Evolutionary conservation across 2,329 filamentous ascomycete species (phyloP).

Genomic region (Ophiostoma sp.): DNA sequence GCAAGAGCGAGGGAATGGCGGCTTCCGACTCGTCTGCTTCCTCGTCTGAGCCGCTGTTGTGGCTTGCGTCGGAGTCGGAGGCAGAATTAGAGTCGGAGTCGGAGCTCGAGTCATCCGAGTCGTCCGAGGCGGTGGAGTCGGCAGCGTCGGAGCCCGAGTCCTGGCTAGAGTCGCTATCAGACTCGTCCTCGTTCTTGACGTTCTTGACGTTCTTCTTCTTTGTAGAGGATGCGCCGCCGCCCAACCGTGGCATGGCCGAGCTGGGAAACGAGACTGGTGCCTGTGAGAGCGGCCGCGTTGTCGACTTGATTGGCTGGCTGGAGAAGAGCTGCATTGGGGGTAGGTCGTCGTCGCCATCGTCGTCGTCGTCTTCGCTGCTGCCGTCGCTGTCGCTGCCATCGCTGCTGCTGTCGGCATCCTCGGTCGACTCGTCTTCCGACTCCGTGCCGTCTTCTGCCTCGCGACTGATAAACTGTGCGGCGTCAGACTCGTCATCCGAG

Average conservation of each 20-base stretch:
- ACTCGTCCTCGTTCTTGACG: neutral
- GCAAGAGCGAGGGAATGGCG: neutral
- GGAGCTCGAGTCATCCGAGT: too few species aligned
- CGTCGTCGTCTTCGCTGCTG: constrained; percentile 1
- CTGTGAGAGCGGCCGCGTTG: neutral
- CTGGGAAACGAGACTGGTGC: neutral
- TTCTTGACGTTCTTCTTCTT: neutral
- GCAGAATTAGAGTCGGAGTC: neutral
- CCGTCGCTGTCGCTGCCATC: neutral
- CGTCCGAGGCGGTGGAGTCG: neutral
- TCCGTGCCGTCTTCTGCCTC: neutral
- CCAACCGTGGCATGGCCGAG: constrained; percentile 2
- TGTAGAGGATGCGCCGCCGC: neutral
- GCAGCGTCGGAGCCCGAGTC: neutral
- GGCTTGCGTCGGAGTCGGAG: neutral
- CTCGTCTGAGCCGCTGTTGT: neutral
- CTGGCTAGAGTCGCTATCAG: neutral
- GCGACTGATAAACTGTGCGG: constrained; percentile 9
- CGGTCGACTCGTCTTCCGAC: neutral
- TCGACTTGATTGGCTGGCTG: neutral
- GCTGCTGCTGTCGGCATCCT: constrained; percentile 11
- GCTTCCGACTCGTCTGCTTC: constrained; percentile 5
- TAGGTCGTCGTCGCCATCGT: constrained; percentile 3
- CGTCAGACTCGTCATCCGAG: neutral
- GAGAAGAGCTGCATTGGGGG: neutral